A percentile compares a stretch with the other conserved stretches of the same genome.
Evolutionary conservation across 2,329 filamentous ascomycete species (phyloP).

Genomic region (Lachnellula occidentalis): DNA sequence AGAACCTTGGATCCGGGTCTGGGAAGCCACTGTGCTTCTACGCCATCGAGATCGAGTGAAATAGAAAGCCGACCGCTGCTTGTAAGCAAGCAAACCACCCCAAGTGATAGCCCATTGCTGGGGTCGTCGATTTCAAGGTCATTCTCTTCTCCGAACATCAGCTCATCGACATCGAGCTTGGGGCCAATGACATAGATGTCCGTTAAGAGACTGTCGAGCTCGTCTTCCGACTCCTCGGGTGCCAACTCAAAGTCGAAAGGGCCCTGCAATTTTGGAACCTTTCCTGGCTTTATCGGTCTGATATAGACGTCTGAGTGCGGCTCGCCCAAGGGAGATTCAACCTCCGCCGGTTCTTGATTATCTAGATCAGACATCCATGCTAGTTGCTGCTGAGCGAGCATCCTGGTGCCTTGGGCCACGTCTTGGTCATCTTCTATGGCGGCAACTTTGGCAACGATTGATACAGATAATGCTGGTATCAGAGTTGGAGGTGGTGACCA

Average conservation of each 20-base stretch:
- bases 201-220: constrained; percentile 50
- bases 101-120: constrained; percentile 56
- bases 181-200: constrained; percentile 60
- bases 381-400: constrained; percentile 58
- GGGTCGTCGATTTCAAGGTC: constrained; percentile 51
- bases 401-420: constrained; percentile 46
- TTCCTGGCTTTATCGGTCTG: constrained; percentile 51
- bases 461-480: constrained; percentile 76
- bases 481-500: constrained; percentile 76
- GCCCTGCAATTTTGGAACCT: constrained; percentile 55
- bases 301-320: constrained; percentile 49
- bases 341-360: constrained; percentile 52
- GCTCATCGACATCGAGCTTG: constrained; percentile 53
- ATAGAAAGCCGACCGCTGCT: constrained; percentile 56
- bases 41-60: constrained; percentile 55
- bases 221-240: constrained; percentile 47
- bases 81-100: constrained; percentile 54
- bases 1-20: constrained; percentile 44
- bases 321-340: constrained; percentile 46
- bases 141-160: constrained; percentile 61
- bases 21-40: constrained; percentile 62
- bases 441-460: constrained; percentile 69
- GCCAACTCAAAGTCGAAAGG: constrained; percentile 52
- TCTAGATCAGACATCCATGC: constrained; percentile 65
- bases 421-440: constrained; percentile 55